Base-by-base conservation (phyloP, 345 rosid species). In the Hypericum androsaemum region DNA sequence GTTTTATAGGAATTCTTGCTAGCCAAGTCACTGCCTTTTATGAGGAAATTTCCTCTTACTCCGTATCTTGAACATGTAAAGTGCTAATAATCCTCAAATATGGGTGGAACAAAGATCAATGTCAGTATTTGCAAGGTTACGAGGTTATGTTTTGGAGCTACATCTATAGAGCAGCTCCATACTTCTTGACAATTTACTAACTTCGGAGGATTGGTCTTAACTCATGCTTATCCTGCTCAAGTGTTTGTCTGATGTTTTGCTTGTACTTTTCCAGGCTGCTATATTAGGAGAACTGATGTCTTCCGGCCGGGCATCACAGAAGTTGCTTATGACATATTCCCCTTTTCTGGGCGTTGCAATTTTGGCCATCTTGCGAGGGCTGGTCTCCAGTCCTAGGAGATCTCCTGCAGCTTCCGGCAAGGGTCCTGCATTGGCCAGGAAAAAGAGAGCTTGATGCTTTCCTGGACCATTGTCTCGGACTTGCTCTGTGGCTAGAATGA, bases 291-390 rank as follows among this genome's bases (percentile, higher is more conserved):
- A 90, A 52, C 51, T 84, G 60, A 7, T 66, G 43, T 71, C 85
- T 17, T 87, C 89, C 0, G 70, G 78, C 48, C 82, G 72, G 62
- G 83, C 86, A 6, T 74, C 92, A 0, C 76, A 84, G 36, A 62
- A 54, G 57, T 58, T 87, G 74, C 28, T 77, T 56, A 70, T 53
- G 77, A 35, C 73, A 69, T 84, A 87, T 53, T 63, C 5, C 39
- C 85, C 95, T 12, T 79, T 87, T 65, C 10, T 76, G 67, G 92
- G 77, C 5, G 41, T 77, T 10, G 77, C 80, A 39, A 55, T 74
- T 14, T 46, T 84, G 42, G 87, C 95, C 8, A 45, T 71, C 50
- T 59, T 84, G 37, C 80, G 95, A 35, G 95, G 96, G 32, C 58
- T 90, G 40, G 50, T 81, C 46, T 47, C 73, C 0, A 47, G 10